These are phyloP conservation scores for Epichloe coenophiala DNA, from an alignment of 2,329 filamentous ascomycete genomes.

Conservation along the genomic window DNA sequence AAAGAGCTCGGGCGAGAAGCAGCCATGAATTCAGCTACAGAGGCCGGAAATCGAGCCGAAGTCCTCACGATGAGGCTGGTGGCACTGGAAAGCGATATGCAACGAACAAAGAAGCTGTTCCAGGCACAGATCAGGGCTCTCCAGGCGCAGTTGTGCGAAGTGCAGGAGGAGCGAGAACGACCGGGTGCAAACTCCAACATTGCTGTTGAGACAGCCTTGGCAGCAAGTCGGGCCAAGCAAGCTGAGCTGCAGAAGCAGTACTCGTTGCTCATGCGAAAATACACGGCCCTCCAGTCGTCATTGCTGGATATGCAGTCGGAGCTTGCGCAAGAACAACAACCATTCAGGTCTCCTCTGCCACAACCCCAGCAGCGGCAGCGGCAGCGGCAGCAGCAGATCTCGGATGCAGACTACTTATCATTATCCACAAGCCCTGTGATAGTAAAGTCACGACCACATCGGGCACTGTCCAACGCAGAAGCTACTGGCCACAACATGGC, in stretches of 20 bases:
- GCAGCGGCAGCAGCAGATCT: neutral
- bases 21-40: conserved; percentile 42
- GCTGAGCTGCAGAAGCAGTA: conserved; percentile 40
- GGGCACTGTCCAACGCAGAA: conserved; percentile 32
- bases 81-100: conserved; percentile 33
- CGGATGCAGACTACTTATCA: conserved; percentile 23
- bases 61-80: conserved; percentile 44
- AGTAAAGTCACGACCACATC: conserved; percentile 23
- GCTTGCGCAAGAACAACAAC: neutral
- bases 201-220: conserved; percentile 30
- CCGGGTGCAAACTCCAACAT: conserved; percentile 18
- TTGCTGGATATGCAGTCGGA: conserved; percentile 33
- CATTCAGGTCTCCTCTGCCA: neutral
- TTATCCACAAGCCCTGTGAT: conserved; percentile 25
- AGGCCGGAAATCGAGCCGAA: conserved; percentile 45
- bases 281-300: conserved; percentile 36
- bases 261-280: conserved; percentile 34
- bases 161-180: conserved; percentile 15
- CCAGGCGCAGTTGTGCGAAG: conserved; percentile 30
- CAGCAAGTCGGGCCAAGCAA: conserved; percentile 39
- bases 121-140: conserved; percentile 34
- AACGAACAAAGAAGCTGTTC: conserved; percentile 29
- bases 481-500: conserved; percentile 29
- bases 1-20: conserved; percentile 44
- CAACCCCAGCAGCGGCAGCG: neutral